phyloP scores from a whole-genome alignment of 768 basidiomycete genomes.

The Mycena rosella region DNA sequence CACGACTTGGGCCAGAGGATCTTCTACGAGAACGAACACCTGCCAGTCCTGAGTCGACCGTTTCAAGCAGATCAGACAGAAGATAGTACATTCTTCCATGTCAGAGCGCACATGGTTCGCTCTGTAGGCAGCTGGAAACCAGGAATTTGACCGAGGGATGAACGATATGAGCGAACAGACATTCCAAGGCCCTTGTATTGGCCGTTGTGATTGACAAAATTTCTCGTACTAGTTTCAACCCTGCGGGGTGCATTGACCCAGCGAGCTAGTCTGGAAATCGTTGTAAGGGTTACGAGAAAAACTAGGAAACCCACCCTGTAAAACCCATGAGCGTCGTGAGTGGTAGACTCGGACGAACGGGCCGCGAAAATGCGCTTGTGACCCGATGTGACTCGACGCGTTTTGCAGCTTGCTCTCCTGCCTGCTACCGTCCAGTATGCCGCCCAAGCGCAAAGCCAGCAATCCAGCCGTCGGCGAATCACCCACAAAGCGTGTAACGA shows the following conservation, averaged over 20 bases:
- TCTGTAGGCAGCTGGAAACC: conserved; percentile 67
- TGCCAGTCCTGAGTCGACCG: too few relatives aligned
- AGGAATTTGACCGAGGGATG: conserved; percentile 70
- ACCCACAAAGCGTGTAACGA: conserved; percentile 50
- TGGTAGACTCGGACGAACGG: neutral
- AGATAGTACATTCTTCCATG: conserved; percentile 88
- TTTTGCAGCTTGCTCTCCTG: conserved; percentile 15
- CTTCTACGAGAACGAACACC: conserved; percentile 84
- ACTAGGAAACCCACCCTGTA: conserved; percentile 65
- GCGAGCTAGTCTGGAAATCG: conserved; percentile 70
- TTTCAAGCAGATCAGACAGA: too few relatives aligned
- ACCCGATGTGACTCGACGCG: conserved; percentile 44
- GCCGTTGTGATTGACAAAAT: conserved; percentile 78
- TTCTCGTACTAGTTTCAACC: conserved; percentile 76
- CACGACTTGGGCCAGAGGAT: conserved; percentile 75
- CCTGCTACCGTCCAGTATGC: conserved; percentile 44
- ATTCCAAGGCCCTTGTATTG: conserved; percentile 76
- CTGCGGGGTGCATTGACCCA: conserved; percentile 86
- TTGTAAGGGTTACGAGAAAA: neutral
- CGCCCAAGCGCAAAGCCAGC: conserved; percentile 61
- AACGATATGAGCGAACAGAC: conserved; percentile 79
- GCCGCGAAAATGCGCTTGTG: neutral
- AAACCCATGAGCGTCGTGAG: conserved; percentile 63
- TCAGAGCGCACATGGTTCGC: conserved; percentile 80
- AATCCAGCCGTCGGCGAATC: conserved; percentile 35